Conservation (phyloP, 192 early-diverging fungal genomes). For the Chytriomyces sp. region DNA sequence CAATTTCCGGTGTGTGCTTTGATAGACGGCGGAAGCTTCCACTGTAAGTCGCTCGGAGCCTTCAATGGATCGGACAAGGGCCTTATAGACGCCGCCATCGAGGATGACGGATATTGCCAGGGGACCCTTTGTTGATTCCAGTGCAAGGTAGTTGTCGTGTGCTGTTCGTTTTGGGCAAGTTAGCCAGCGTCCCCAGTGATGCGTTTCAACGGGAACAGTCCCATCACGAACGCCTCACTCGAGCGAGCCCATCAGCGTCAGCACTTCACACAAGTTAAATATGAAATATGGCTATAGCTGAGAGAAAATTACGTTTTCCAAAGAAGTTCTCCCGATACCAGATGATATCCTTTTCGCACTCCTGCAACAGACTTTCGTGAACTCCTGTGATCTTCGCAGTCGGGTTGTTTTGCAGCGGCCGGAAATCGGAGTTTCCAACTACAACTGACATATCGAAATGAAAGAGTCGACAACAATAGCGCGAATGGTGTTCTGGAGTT, state of each 20-base stretch:
- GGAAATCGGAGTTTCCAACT: constrained; percentile 52
- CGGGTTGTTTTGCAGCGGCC: constrained; percentile 42
- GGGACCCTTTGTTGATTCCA: constrained; percentile 51
- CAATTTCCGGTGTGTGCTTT: constrained; percentile 47
- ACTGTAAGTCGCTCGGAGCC: constrained; percentile 63
- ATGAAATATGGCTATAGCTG: not conserved
- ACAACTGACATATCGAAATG: constrained; percentile 42
- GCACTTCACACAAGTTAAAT: too few relatives aligned
- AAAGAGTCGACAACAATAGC: too few relatives aligned
- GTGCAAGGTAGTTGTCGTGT: constrained; percentile 53
- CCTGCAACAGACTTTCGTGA: constrained; percentile 62
- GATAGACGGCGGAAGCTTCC: constrained; percentile 34
- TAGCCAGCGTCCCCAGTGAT: too few relatives aligned
- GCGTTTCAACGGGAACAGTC: too few relatives aligned
- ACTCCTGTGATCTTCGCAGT: constrained; percentile 52
- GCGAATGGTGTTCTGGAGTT: too few relatives aligned
- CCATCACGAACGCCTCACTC: too few relatives aligned
- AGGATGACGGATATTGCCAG: constrained; percentile 55
- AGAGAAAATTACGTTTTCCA: constrained; percentile 50
- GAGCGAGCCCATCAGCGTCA: too few relatives aligned
- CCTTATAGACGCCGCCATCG: constrained; percentile 55
- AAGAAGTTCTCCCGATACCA: constrained; percentile 69
- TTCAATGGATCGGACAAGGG: constrained; percentile 50
- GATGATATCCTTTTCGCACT: constrained; percentile 70
- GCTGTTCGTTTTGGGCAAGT: constrained; percentile 27